Percentiles rank a stretch among this genome's conserved stretches.
Evolutionary conservation across 192 early-diverging fungal species (phyloP).

Genomic region (Linnemannia zychae): DNA sequence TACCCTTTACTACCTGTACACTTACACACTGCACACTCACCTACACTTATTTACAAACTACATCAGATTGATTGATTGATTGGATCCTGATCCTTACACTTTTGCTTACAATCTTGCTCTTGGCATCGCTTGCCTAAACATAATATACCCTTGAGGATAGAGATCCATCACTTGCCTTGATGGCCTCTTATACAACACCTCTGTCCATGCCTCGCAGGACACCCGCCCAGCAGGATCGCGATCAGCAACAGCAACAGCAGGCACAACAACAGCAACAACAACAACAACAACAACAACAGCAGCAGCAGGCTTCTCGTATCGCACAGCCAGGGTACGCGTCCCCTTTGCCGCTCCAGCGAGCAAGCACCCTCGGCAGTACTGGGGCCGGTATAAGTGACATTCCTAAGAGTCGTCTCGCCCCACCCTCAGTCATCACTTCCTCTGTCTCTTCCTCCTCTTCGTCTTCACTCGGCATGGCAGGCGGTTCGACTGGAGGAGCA

Average conservation of each 20-base stretch:
- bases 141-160: neutral
- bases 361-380: neutral
- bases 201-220: slow-evolving; percentile 10
- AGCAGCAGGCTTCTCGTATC: slow-evolving; percentile 6
- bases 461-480: neutral
- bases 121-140: neutral
- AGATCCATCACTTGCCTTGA: neutral
- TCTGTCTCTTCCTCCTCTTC: neutral
- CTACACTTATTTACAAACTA: too few relatives aligned
- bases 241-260: slow-evolving; percentile 13
- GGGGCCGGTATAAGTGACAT: neutral
- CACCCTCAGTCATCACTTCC: neutral
- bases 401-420: neutral
- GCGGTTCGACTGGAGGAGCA: neutral
- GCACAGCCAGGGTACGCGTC: slow-evolving; percentile 1
- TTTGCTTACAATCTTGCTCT: too few relatives aligned
- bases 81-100: too few relatives aligned
- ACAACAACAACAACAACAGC: neutral
- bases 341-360: neutral
- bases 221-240: neutral
- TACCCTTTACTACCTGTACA: too few relatives aligned
- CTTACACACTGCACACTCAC: too few relatives aligned
- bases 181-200: slow-evolving; percentile 11
- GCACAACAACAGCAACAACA: neutral
- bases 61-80: too few relatives aligned